Conservation (phyloP, 805 yeast species). For the Metschnikowia kofuensis region DNA sequence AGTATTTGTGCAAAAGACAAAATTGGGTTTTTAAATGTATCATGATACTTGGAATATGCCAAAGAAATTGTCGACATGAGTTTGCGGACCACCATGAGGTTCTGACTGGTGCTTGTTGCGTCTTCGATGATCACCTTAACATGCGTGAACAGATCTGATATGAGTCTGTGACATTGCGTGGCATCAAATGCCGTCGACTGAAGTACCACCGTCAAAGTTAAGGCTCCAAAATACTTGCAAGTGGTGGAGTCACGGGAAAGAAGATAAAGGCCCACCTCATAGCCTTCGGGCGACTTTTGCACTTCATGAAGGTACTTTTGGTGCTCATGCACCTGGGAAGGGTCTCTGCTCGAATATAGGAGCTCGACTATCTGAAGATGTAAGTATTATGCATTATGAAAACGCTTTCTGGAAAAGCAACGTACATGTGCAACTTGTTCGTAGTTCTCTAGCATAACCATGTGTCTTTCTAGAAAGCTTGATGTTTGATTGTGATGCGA, state of each 20-base stretch:
- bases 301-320: slow-evolving; percentile 57
- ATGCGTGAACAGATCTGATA: slow-evolving; percentile 8
- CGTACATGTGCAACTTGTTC: slow-evolving; percentile 13
- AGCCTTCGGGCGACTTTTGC: slow-evolving; percentile 58
- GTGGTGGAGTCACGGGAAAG: slow-evolving; percentile 41
- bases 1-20: slow-evolving; percentile 3
- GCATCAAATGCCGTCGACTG: slow-evolving; percentile 27
- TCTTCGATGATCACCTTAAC: slow-evolving; percentile 3
- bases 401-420: neutral
- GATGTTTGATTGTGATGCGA: too few species aligned
- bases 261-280: slow-evolving; percentile 54
- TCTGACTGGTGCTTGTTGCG: neutral
- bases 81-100: slow-evolving; percentile 50
- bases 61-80: slow-evolving; percentile 54
- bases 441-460: slow-evolving; percentile 5
- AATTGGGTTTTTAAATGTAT: slow-evolving; percentile 42
- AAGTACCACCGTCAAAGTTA: slow-evolving; percentile 67
- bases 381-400: neutral
- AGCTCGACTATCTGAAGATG: slow-evolving; percentile 34
- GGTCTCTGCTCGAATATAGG: slow-evolving; percentile 41
- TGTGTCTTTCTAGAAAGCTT: too few species aligned
- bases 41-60: slow-evolving; percentile 40
- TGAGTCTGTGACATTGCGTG: slow-evolving; percentile 7
- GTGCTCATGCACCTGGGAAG: slow-evolving; percentile 35
- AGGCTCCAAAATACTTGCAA: slow-evolving; percentile 76